Base-by-base conservation (phyloP, 345 rosid genomes). In the Ailanthus altissimus region DNA sequence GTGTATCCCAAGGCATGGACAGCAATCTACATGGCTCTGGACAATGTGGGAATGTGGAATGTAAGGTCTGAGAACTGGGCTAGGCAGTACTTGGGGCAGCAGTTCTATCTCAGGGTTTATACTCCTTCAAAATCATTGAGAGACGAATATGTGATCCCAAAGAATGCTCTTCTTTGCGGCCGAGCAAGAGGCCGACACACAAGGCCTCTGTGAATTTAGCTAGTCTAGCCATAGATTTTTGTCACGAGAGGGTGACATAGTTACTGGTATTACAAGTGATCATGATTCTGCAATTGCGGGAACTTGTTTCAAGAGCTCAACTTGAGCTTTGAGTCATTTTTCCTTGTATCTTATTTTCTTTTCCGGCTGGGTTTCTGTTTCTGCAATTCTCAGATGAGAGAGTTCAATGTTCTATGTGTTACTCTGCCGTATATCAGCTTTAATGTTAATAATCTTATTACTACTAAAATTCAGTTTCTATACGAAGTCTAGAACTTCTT, bases 41-140 rank as follows among this genome's bases (percentile, higher is more conserved):
- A 96, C 85, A 96, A 93, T 57, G 99, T 92, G 38, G 98, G 99
- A 1, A 93, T 93, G 99, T 96, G 99, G 99, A 93, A 96, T 89
- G 69, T 96, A 81, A 87, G 98, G 84, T 85, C 97, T 1, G 94
- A 96, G 88, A 83, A 81, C 54, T 96, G 98, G 99, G 94, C 91
- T 6, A 85, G 98, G 58, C 99, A 92, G 78, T 93, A 95, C 71
- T 82, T 93, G 26, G 99, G 98, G 5, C 98, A 96, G 82, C 98
- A 93, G 46, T 87, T 93, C 61, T 96, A 96, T 78, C 84, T 96
- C 59, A 83, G 98, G 73, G 99, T 96, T 70, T 92, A 79, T 78
- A 88, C 99, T 0, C 63, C 85, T 5, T 85, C 97, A 21, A 85
- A 79, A 64, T 96, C 99, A 51, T 88, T 83, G 77, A 82, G 98